Conservation (phyloP, 352 stramenopile species). For the Globisporangium cystogenes region DNA sequence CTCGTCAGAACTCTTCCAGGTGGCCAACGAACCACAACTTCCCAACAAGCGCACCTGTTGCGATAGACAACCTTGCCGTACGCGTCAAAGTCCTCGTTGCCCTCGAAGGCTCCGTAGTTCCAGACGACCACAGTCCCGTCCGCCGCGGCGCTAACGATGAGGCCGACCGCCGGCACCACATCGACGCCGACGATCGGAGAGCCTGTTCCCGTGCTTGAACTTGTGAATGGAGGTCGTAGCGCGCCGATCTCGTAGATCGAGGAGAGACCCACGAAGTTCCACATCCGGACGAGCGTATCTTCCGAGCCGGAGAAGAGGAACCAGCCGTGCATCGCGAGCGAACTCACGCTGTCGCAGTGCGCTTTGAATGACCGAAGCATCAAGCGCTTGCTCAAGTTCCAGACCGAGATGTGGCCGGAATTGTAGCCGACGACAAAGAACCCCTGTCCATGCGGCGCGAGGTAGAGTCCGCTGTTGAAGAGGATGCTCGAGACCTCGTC, state of each 20-base stretch:
- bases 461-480: slow-evolving; percentile 45
- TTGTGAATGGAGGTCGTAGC: slow-evolving; percentile 28
- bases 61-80: slow-evolving; percentile 15
- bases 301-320: slow-evolving; percentile 80
- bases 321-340: slow-evolving; percentile 51
- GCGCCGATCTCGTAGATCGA: slow-evolving; percentile 53
- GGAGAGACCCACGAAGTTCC: slow-evolving; percentile 45
- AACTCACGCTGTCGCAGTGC: slow-evolving; percentile 44
- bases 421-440: slow-evolving; percentile 56
- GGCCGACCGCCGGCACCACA: slow-evolving; percentile 23
- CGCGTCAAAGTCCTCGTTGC: slow-evolving; percentile 9
- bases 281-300: slow-evolving; percentile 54
- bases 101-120: slow-evolving; percentile 9
- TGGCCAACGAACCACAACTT: background rate
- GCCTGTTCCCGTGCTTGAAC: slow-evolving; percentile 25
- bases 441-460: slow-evolving; percentile 31
- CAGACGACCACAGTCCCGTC: slow-evolving; percentile 59
- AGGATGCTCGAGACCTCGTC: slow-evolving; percentile 45
- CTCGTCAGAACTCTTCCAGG: background rate
- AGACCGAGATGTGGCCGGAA: slow-evolving; percentile 50
- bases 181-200: slow-evolving; percentile 54
- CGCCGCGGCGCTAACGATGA: slow-evolving; percentile 38
- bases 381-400: slow-evolving; percentile 41
- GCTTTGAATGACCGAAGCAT: slow-evolving; percentile 43
- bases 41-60: slow-evolving; percentile 4